Percentiles rank a stretch among this genome's conserved stretches.
Evolutionary conservation across 176 grass and related monocot genomes (phyloP).

Genomic region (Eragrostis nindensis): DNA sequence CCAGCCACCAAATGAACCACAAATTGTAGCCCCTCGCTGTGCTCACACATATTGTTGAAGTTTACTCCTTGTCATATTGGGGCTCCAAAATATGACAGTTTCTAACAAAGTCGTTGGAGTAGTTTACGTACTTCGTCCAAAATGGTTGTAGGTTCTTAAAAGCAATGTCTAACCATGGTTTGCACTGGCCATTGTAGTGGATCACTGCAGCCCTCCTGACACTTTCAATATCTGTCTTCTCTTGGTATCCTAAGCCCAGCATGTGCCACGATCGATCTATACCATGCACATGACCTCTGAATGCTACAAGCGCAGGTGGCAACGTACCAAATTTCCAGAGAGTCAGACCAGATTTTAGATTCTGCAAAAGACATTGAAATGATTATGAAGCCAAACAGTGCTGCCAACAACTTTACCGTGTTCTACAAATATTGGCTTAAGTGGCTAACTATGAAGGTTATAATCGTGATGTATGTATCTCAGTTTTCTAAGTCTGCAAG

Average conservation of each 20-base stretch:
- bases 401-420: neutral
- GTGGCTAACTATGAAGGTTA: neutral
- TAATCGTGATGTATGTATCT: neutral
- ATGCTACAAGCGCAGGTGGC: conserved; percentile 88
- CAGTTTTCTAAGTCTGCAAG: neutral
- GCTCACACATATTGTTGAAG: conserved; percentile 27
- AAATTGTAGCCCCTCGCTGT: conserved; percentile 1
- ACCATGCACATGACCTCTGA: conserved; percentile 76
- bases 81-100: conserved; percentile 85
- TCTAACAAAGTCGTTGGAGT: conserved; percentile 81
- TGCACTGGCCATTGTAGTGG: conserved; percentile 94
- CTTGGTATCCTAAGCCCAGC: conserved; percentile 93
- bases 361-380: conserved; percentile 64
- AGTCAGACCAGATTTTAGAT: conserved; percentile 82
- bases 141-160: conserved; percentile 88
- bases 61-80: conserved; percentile 46
- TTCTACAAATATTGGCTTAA: neutral
- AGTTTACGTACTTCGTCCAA: conserved; percentile 85
- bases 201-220: conserved; percentile 73
- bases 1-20: conserved; percentile 38
- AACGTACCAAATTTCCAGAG: conserved; percentile 95
- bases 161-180: conserved; percentile 87
- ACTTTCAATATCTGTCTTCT: conserved; percentile 65
- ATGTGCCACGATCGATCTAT: conserved; percentile 88
- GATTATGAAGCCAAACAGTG: conserved; percentile 26